Conservation (phyloP, 352 stramenopile species). For the Phytophthora sp. region DNA sequence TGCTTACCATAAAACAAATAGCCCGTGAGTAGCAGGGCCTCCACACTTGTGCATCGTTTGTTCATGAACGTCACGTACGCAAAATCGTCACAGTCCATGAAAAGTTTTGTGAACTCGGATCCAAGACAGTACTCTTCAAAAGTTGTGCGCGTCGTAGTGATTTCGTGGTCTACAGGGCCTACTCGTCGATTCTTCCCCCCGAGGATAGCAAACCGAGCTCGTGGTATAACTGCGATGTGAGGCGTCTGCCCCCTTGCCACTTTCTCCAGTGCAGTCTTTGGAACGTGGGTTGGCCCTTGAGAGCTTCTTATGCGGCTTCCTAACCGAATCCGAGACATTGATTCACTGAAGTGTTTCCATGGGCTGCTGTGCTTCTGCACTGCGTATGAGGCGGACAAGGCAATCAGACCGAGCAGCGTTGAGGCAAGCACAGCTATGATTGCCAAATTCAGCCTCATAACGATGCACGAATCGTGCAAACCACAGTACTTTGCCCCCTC, state of each 20-base stretch:
- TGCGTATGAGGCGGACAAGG: constrained; percentile 15
- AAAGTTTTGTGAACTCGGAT: constrained; percentile 24
- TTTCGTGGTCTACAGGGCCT: constrained; percentile 3
- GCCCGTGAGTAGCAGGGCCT: constrained; percentile 33
- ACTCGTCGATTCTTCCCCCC: constrained; percentile 6
- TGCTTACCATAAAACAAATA: constrained; percentile 38
- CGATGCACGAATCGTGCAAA: constrained; percentile 34
- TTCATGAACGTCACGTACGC: constrained; percentile 25
- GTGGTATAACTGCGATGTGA: constrained; percentile 1
- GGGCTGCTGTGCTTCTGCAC: constrained; percentile 25
- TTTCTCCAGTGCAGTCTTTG: constrained; percentile 11
- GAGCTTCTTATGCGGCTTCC: constrained; percentile 1
- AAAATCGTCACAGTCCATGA: constrained; percentile 40
- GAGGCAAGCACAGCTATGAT: constrained; percentile 15
- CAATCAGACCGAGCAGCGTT: constrained; percentile 10
- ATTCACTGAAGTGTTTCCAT: constrained; percentile 7
- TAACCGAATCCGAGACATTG: constrained; percentile 6
- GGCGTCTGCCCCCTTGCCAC: constrained; percentile 1
- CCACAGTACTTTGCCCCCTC: constrained; percentile 30
- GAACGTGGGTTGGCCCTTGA: background rate
- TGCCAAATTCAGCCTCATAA: constrained; percentile 26
- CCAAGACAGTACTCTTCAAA: constrained; percentile 40
- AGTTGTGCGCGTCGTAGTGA: constrained; percentile 21
- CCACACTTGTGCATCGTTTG: constrained; percentile 20
- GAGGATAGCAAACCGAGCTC: constrained; percentile 20